Base-by-base conservation (phyloP, 2,329 filamentous ascomycete species). In the Aulographum hederae region DNA sequence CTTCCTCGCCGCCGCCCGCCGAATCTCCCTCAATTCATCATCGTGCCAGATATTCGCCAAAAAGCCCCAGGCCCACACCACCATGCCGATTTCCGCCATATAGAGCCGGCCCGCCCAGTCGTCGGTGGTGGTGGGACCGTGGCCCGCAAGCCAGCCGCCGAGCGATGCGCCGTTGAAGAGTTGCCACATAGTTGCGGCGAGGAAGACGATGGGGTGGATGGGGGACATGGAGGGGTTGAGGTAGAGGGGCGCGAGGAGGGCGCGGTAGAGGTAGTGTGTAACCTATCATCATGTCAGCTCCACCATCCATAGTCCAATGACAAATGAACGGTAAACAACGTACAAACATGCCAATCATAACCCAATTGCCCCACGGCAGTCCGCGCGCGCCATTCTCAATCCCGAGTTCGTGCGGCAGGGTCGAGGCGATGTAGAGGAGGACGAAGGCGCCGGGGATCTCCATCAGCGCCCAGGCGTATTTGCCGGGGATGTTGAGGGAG, bases 221-320 rank as follows among this genome's bases (percentile, higher is more conserved):
- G 86, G 86, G 4, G 84, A 82, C 78, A 98, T 94, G 60, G 75
- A 84, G 0, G 86, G 86, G 39, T 86, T 81, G 25, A 71, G 57
- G 40, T 86, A 63, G 35, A 91, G 58, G 2, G 89, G 86, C 34
- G 73, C 78, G 38, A 92, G 56, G 34, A 95, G 53, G 6, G 89
- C 85, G 39, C 89, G 81, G 63, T 98, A 91, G 47, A 72, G 42
- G 62, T 98, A 98, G 58, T 98, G 89, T 34, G 86, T 69, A 20
- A 78, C 63, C 62, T n/a, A n/a, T n/a, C n/a, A n/a, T n/a, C n/a
- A n/a, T n/a, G n/a, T n/a, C n/a, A n/a, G n/a, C n/a, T n/a, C n/a
- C n/a, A n/a, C n/a, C n/a, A n/a, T n/a, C n/a, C n/a, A n/a, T n/a
- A n/a, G n/a, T n/a, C n/a, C n/a, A n/a, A n/a, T 23, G 20, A 6